phyloP scores from a whole-genome alignment of 2,329 filamentous ascomycete genomes.

The Periconia sp. region DNA sequence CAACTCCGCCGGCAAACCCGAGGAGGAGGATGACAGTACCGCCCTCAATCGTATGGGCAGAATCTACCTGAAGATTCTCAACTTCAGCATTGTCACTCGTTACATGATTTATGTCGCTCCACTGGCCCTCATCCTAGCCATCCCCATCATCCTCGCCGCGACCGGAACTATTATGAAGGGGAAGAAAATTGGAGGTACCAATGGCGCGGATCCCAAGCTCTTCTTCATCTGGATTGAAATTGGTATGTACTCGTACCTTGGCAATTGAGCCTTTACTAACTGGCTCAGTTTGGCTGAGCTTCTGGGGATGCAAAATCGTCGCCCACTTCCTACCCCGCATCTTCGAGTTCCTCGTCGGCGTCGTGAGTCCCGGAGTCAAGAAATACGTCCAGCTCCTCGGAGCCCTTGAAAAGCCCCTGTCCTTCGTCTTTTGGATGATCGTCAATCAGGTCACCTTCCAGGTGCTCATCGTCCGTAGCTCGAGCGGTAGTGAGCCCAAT shows the following conservation, averaged over 20 bases:
- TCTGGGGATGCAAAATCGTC: conserved; percentile 68
- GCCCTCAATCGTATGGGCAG: conserved; percentile 63
- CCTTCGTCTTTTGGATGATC: conserved; percentile 65
- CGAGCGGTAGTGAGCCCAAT: conserved; percentile 10
- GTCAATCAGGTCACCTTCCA: conserved; percentile 66
- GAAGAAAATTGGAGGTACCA: conserved; percentile 47
- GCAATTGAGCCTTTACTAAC: conserved; percentile 10
- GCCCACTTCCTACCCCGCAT: conserved; percentile 64
- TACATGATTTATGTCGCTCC: conserved; percentile 69
- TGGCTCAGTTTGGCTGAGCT: conserved; percentile 61
- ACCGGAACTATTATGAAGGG: conserved; percentile 45
- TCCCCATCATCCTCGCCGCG: conserved; percentile 68
- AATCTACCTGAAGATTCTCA: conserved; percentile 65
- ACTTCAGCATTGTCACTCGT: conserved; percentile 67
- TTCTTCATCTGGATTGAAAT: conserved; percentile 72
- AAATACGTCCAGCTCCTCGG: conserved; percentile 67
- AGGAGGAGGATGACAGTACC: conserved; percentile 57
- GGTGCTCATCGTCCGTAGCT: conserved; percentile 25
- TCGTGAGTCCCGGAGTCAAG: conserved; percentile 68
- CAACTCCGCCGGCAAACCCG: conserved; percentile 22
- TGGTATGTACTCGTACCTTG: conserved; percentile 35
- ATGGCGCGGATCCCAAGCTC: conserved; percentile 61
- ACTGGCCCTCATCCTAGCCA: conserved; percentile 62
- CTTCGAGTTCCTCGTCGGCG: conserved; percentile 66
- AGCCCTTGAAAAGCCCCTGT: conserved; percentile 65